These are phyloP conservation scores for Euptelea pleiosperma DNA, from an alignment of 164 flowering plant genomes.

Conservation along the genomic window DNA sequence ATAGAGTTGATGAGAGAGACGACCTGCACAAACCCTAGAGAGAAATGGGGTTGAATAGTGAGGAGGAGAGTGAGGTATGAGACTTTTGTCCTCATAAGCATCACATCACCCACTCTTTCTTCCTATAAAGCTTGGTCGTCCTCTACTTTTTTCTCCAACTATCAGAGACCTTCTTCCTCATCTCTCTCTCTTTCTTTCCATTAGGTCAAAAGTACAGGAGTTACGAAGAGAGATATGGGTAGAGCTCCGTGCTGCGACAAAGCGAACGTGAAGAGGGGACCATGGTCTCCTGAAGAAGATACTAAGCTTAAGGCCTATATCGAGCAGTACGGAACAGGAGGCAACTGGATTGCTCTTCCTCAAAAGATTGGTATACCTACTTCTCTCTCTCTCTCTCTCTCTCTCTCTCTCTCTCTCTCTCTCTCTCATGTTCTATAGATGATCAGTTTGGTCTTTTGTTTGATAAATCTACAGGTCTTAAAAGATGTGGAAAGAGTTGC, in stretches of 20 bases:
- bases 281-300: slow-evolving; percentile 92
- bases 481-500: slow-evolving; percentile 89
- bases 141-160: slow-evolving; percentile 17
- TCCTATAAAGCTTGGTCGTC: slow-evolving; percentile 47
- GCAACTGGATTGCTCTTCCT: slow-evolving; percentile 92
- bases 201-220: slow-evolving; percentile 8
- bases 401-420: slow-evolving; percentile 12
- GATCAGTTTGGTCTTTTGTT: background rate
- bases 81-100: slow-evolving; percentile 43
- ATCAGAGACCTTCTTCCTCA: background rate
- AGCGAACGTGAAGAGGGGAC: slow-evolving; percentile 79
- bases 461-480: slow-evolving; percentile 43
- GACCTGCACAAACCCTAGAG: slow-evolving; percentile 28
- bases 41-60: slow-evolving; percentile 24
- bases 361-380: slow-evolving; percentile 60
- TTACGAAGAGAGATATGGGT: slow-evolving; percentile 46
- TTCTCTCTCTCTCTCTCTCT: background rate
- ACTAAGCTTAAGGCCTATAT: slow-evolving; percentile 68
- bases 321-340: slow-evolving; percentile 67
- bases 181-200: background rate
- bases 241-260: slow-evolving; percentile 94
- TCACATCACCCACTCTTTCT: slow-evolving; percentile 33
- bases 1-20: slow-evolving; percentile 11
- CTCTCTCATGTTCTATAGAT: background rate
- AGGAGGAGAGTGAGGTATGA: slow-evolving; percentile 19